Evolutionary conservation across 2,329 filamentous ascomycete species (phyloP).

Genomic region (Monilinia laxa): DNA sequence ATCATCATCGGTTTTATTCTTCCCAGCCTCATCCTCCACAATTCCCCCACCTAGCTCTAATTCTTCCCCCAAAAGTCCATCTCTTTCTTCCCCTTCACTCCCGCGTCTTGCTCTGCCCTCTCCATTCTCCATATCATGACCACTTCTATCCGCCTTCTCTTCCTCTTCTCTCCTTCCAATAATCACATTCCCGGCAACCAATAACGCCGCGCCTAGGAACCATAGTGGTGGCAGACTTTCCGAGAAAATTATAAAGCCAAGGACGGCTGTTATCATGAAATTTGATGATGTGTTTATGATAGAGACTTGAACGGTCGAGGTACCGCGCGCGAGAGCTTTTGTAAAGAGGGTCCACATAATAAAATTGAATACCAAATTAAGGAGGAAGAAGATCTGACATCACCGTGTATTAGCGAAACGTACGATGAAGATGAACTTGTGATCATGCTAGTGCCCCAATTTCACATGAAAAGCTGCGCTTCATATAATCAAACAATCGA

Average conservation of each 20-base stretch:
- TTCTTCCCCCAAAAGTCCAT: slow-evolving; percentile 26
- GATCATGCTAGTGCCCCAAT: not conserved
- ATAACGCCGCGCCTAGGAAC: slow-evolving; percentile 71
- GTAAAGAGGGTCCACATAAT: slow-evolving; percentile 83
- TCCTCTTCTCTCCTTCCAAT: slow-evolving; percentile 68
- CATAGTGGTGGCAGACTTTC: slow-evolving; percentile 71
- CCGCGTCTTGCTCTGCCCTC: slow-evolving; percentile 23
- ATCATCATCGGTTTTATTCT: slow-evolving; percentile 33
- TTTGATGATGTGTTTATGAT: slow-evolving; percentile 82
- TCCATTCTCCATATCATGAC: slow-evolving; percentile 24
- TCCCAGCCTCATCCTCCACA: slow-evolving; percentile 22
- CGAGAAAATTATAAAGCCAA: slow-evolving; percentile 69
- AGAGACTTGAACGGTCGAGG: slow-evolving; percentile 75
- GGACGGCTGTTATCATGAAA: slow-evolving; percentile 73
- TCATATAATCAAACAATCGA: not conserved
- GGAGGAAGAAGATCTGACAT: slow-evolving; percentile 20
- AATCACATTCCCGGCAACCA: slow-evolving; percentile 76
- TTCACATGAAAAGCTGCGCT: not conserved
- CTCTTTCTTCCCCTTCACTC: slow-evolving; percentile 24
- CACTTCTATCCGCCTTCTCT: slow-evolving; percentile 30
- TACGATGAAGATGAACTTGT: not conserved
- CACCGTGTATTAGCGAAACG: not conserved
- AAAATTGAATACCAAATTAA: slow-evolving; percentile 36
- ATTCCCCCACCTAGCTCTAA: slow-evolving; percentile 27
- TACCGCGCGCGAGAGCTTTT: slow-evolving; percentile 68